Conservation (phyloP, 31 red algal species). For the Asparagopsis taxiformis region DNA sequence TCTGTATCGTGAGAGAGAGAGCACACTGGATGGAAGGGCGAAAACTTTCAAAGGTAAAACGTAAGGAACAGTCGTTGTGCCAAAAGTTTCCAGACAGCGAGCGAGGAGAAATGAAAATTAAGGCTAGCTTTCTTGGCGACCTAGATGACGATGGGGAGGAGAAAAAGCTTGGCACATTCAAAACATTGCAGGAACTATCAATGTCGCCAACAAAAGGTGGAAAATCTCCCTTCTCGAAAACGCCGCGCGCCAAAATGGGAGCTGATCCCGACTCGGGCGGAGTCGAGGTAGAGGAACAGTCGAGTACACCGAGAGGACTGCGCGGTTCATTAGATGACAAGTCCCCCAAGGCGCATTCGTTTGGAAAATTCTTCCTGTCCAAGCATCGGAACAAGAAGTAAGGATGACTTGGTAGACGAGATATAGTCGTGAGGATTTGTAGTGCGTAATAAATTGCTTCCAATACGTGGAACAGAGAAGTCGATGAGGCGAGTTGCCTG, state of each 20-base stretch:
- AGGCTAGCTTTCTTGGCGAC: slow-evolving; percentile 58
- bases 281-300: background rate
- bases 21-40: too few relatives aligned
- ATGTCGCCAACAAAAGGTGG: slow-evolving; percentile 38
- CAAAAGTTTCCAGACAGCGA: slow-evolving; percentile 63
- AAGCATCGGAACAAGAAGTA: slow-evolving; percentile 2
- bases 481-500: too few relatives aligned
- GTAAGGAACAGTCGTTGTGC: slow-evolving; percentile 15
- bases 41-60: too few relatives aligned
- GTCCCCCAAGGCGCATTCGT: background rate
- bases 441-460: too few relatives aligned
- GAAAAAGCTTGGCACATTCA: slow-evolving; percentile 5
- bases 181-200: slow-evolving; percentile 7
- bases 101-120: slow-evolving; percentile 28
- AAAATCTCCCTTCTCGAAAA: slow-evolving; percentile 45
- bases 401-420: background rate
- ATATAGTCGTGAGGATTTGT: too few relatives aligned
- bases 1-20: too few relatives aligned
- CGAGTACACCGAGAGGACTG: background rate
- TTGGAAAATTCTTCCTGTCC: slow-evolving; percentile 2
- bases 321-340: background rate
- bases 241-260: slow-evolving; percentile 39
- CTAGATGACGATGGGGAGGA: slow-evolving; percentile 27
- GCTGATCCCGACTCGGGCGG: slow-evolving; percentile 9
- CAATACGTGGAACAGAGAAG: too few relatives aligned